A percentile compares a stretch with the other conserved stretches of the same genome.
These are phyloP conservation scores for Tylopilus rubrobrunneus DNA, from an alignment of 768 basidiomycete species.

Conservation along the genomic window DNA sequence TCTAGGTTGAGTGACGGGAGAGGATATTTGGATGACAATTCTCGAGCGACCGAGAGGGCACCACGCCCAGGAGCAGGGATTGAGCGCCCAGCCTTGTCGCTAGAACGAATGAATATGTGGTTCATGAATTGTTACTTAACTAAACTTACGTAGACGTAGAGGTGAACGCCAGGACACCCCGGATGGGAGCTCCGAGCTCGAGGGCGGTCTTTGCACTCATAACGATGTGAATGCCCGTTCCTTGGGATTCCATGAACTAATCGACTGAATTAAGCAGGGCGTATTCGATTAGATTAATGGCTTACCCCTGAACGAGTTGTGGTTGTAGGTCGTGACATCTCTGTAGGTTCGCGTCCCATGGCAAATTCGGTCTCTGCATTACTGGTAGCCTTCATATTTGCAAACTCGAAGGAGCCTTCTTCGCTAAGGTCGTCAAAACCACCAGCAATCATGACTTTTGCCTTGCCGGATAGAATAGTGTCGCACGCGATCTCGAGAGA, in stretches of 20 bases:
- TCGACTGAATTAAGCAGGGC: constrained; percentile 1
- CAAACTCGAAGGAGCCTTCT: constrained; percentile 98
- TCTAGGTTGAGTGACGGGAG: constrained; percentile 76
- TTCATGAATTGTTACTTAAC: neutral
- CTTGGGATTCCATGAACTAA: constrained; percentile 95
- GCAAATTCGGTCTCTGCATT: constrained; percentile 97
- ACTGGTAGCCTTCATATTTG: constrained; percentile 99
- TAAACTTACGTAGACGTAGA: constrained; percentile 85
- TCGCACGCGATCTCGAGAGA: constrained; percentile 99
- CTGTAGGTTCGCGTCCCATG: constrained; percentile 98
- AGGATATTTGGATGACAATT: constrained; percentile 75
- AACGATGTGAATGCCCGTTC: constrained; percentile 93
- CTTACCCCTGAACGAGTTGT: constrained; percentile 90
- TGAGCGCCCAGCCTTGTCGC: constrained; percentile 98
- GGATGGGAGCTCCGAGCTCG: constrained; percentile 90
- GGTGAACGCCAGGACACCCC: constrained; percentile 91
- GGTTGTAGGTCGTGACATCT: constrained; percentile 97
- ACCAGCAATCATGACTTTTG: constrained; percentile 98
- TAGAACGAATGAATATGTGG: constrained; percentile 29
- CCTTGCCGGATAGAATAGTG: constrained; percentile 90
- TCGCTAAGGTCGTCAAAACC: constrained; percentile 98
- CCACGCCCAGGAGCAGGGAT: constrained; percentile 96
- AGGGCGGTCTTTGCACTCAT: constrained; percentile 97
- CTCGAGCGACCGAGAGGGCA: constrained; percentile 82
- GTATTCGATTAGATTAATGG: constrained; percentile 8